Evolutionary conservation across 2,329 filamentous ascomycete genomes (phyloP).

Genomic region (Colletotrichum sidae): DNA sequence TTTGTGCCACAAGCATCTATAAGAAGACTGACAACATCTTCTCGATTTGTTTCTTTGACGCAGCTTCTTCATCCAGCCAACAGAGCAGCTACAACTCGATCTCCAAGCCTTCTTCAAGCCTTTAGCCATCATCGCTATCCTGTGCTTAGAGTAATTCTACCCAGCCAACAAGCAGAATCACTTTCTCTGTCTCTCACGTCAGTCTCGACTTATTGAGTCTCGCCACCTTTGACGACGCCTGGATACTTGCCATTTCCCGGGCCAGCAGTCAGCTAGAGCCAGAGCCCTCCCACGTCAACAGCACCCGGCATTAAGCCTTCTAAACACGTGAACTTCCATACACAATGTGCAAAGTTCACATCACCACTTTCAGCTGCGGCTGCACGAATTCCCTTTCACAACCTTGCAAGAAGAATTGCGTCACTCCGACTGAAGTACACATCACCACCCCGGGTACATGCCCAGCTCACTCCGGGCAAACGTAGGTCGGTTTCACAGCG

Average conservation of each 20-base stretch:
- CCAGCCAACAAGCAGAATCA: no score
- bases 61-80: constrained; percentile 24
- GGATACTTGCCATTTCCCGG: no score
- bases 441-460: not conserved
- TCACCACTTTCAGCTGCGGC: not conserved
- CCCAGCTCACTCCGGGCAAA: no score
- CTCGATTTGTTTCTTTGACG: constrained; percentile 10
- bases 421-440: not conserved
- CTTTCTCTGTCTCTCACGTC: no score
- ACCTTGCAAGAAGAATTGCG: not conserved
- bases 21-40: constrained; percentile 35
- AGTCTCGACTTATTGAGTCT: no score
- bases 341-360: not conserved
- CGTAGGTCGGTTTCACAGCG: no score
- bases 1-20: constrained; percentile 37
- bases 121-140: not conserved
- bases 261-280: not conserved
- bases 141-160: not conserved
- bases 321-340: not conserved
- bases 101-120: not conserved
- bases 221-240: no score
- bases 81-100: not conserved
- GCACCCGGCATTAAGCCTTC: not conserved
- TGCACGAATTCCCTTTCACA: not conserved
- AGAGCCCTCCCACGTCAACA: not conserved